These are phyloP conservation scores for Dryas drummondii DNA, from an alignment of 306 rosid species.

Conservation along the genomic window DNA sequence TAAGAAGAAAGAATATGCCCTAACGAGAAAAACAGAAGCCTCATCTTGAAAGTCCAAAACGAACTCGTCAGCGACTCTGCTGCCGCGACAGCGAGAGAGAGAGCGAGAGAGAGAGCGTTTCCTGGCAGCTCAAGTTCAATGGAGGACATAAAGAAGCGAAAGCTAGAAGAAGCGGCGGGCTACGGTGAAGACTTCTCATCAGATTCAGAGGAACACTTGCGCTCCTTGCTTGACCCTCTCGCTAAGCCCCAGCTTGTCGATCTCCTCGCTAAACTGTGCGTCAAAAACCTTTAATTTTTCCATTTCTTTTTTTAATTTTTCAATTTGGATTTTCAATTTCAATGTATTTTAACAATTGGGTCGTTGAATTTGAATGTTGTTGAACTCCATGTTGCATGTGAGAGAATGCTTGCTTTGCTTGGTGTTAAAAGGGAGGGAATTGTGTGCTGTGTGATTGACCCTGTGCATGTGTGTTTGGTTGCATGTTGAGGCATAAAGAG, in stretches of 20 bases:
- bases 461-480: constrained; percentile 78
- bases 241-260: constrained; percentile 71
- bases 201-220: constrained; percentile 52
- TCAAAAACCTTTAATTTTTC: constrained; percentile 2
- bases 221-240: constrained; percentile 63
- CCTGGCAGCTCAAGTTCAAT: constrained; percentile 12
- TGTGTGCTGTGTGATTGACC: constrained; percentile 81
- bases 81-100: not conserved
- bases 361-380: not conserved
- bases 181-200: constrained; percentile 28
- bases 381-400: constrained; percentile 30
- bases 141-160: constrained; percentile 83
- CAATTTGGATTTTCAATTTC: not conserved
- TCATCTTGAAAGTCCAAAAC: not conserved
- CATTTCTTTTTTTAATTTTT: not conserved
- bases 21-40: not conserved
- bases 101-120: not conserved
- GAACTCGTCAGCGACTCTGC: not conserved
- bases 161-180: constrained; percentile 44
- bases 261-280: constrained; percentile 73
- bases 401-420: not conserved
- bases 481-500: constrained; percentile 85
- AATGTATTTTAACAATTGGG: not conserved
- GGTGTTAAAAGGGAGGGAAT: not conserved
- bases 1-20: too few species aligned